Evolutionary conservation across 2,329 filamentous ascomycete species (phyloP).

Genomic region (Hirsutella rhossiliensis): DNA sequence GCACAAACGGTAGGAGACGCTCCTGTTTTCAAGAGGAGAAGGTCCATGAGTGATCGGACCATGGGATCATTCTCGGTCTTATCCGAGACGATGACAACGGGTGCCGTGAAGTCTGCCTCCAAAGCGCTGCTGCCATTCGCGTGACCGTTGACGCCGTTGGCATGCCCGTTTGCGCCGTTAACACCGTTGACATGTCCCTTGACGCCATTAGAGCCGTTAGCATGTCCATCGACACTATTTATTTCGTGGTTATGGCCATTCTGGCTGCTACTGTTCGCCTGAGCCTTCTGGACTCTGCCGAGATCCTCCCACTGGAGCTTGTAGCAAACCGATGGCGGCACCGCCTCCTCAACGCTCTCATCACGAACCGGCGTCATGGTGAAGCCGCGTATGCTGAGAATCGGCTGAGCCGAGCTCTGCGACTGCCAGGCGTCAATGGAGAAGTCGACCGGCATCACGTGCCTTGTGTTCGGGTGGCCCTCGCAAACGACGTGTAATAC

Average conservation of each 20-base stretch:
- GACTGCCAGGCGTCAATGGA: constrained; percentile 19
- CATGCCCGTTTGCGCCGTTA: not conserved
- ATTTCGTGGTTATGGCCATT: not conserved
- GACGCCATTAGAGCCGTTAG: not conserved
- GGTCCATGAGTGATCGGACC: constrained; percentile 7
- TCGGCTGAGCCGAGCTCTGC: constrained; percentile 11
- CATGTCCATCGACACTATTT: not conserved
- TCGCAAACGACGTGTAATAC: constrained; percentile 14
- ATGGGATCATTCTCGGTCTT: constrained; percentile 7
- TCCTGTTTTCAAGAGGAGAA: constrained; percentile 11
- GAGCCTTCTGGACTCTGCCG: not conserved
- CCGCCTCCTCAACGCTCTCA: constrained; percentile 9
- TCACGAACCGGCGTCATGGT: constrained; percentile 29
- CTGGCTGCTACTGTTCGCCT: not conserved
- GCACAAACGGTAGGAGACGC: constrained; percentile 7
- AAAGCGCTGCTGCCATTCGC: not conserved
- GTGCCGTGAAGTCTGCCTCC: constrained; percentile 3
- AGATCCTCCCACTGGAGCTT: constrained; percentile 32
- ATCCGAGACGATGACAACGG: constrained; percentile 14
- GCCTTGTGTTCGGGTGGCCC: constrained; percentile 10
- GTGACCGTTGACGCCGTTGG: not conserved
- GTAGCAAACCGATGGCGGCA: constrained; percentile 25
- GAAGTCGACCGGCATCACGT: constrained; percentile 19
- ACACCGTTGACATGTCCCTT: not conserved
- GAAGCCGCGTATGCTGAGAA: constrained; percentile 24